Percentiles rank a stretch among this genome's conserved stretches.
Conservation (phyloP, 2,329 filamentous ascomycete species). For the Xylaria sp. region DNA sequence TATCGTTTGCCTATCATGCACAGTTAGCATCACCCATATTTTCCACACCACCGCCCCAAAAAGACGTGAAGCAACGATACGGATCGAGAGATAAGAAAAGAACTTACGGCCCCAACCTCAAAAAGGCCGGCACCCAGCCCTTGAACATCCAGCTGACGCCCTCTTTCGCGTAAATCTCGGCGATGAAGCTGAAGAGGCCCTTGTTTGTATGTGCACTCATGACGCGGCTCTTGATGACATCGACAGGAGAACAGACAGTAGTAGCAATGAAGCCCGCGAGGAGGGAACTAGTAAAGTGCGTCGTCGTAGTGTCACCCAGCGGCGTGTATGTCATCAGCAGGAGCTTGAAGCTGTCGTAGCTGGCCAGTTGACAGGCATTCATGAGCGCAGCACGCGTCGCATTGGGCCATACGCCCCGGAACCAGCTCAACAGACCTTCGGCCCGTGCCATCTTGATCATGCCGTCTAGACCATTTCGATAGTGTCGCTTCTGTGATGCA, state of each 20-base stretch:
- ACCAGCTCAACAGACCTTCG: constrained; percentile 80
- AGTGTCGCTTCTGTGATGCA: constrained; percentile 78
- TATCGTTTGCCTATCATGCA: constrained; percentile 73
- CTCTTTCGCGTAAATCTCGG: constrained; percentile 74
- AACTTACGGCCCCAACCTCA: constrained; percentile 71
- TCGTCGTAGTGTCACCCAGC: constrained; percentile 75
- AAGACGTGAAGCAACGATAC: neutral
- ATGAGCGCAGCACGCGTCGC: constrained; percentile 83
- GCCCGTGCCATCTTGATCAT: constrained; percentile 86
- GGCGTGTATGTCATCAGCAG: constrained; percentile 73
- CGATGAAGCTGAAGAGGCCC: constrained; percentile 68
- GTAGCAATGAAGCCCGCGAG: constrained; percentile 85
- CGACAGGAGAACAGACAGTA: constrained; percentile 84
- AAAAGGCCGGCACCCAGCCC: constrained; percentile 84
- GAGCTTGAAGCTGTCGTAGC: constrained; percentile 84
- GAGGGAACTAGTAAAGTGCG: constrained; percentile 82
- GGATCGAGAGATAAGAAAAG: neutral
- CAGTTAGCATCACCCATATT: neutral
- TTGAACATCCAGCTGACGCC: constrained; percentile 87
- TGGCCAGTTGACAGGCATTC: constrained; percentile 85
- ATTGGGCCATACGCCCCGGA: constrained; percentile 88
- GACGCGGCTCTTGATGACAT: constrained; percentile 88
- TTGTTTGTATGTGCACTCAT: constrained; percentile 73
- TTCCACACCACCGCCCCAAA: neutral
- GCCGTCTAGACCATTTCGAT: constrained; percentile 88